Evolutionary conservation across 805 yeast genomes (phyloP), one percentile per base, ranked within the genome.

Genomic region (Lachancea lanzarotensis): DNA sequence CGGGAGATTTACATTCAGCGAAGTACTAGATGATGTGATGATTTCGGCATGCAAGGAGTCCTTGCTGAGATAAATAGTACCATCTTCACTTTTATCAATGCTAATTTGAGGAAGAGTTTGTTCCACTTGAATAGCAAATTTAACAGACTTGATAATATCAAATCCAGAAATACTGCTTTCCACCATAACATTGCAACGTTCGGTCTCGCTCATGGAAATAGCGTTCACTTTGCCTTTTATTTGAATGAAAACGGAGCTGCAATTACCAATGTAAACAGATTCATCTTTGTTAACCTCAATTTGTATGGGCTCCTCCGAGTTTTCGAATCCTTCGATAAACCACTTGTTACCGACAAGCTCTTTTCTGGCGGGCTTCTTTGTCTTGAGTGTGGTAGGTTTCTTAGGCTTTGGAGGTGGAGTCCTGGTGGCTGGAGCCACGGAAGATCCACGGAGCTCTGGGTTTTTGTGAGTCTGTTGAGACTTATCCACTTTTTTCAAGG

Each of bases 391-490:
- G 7, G 76, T 65, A 40, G 96, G 96, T 60, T 88, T 88, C 73
- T 82, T 85, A 47, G 96, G 95, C 36, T 86, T 87, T 22, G 76
- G 74, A 33, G 96, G 95, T 38, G 74, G 70, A 12, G 68, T 56
- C 53, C 74, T 75, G 2, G 58, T 34, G 1, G 71, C 62, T 2
- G 76, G 73, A 18, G 76, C 74, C 2, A 75, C 65, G 2, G 80
- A 73, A 3, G 77, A 65, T 10, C 70, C 74, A 57, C 96, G 83
- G 55, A 90, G 71, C 38, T 72, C 81, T 2, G 96, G 95, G 65
- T 89, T 87, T 68, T 88, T 89, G 67, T 88, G 96, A 18, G 96
- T 88, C 89, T 86, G 87, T 67, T 89, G 86, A 8, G 95, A 82
- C 69, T 81, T 87, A 54, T 90, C 97, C 33, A 91, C 97, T 63